Conservation (phyloP, 306 rosid species). For the Delonix regia region DNA sequence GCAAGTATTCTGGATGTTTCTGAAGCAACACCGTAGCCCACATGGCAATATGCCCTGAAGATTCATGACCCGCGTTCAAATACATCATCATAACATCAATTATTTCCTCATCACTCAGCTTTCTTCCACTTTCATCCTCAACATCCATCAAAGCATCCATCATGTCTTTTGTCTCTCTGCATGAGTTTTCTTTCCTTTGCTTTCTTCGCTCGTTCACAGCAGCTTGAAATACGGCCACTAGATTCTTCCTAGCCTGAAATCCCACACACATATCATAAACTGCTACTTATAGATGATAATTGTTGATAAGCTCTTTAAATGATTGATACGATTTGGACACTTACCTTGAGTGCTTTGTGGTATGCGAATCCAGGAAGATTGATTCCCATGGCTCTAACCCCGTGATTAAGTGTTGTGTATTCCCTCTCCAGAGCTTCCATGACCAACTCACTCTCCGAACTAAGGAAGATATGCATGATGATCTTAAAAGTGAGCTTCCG, state of each 20-base stretch:
- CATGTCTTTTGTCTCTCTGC: conserved; percentile 63
- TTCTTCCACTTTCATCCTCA: conserved; percentile 79
- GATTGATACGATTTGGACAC: too few relatives aligned
- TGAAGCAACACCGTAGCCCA: conserved; percentile 74
- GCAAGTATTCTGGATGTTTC: conserved; percentile 58
- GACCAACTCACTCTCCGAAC: conserved; percentile 68
- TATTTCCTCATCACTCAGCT: conserved; percentile 62
- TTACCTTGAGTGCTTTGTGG: conserved; percentile 77
- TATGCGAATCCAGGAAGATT: conserved; percentile 92
- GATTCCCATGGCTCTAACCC: conserved; percentile 86
- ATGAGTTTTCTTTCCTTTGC: conserved; percentile 26
- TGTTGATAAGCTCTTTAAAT: too few relatives aligned
- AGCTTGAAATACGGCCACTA: conserved; percentile 66
- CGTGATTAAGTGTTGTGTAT: conserved; percentile 72
- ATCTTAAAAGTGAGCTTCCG: conserved; percentile 78
- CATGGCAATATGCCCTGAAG: conserved; percentile 91
- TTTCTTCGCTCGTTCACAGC: conserved; percentile 62
- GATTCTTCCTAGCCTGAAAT: conserved; percentile 74
- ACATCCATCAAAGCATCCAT: conserved; percentile 82
- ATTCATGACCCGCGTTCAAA: conserved; percentile 94
- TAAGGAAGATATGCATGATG: conserved; percentile 82
- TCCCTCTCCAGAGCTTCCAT: conserved; percentile 81
- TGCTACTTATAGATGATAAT: too few relatives aligned
- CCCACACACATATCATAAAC: neutral
- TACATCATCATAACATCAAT: conserved; percentile 87